phyloP scores from a whole-genome alignment of 352 stramenopile genomes.

The Globisporangium spiculum region DNA sequence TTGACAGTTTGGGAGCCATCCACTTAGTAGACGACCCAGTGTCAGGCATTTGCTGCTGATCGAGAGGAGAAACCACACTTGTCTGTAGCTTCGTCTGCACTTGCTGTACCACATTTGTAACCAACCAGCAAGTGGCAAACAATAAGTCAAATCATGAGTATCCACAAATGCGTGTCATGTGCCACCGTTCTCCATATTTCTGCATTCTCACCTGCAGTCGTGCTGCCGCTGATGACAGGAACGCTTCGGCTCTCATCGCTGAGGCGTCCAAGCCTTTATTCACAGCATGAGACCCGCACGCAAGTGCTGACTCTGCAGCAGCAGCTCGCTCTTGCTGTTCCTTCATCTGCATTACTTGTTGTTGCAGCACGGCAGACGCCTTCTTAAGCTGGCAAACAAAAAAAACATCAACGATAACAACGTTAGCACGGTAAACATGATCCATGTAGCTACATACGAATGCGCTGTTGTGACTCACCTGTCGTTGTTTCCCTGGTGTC shows the following conservation, averaged over 20 bases:
- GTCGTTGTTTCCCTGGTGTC: slow-evolving; percentile 14
- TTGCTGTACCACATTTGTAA: not conserved
- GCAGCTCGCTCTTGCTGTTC: not conserved
- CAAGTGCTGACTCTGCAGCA: not conserved
- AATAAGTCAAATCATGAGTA: not conserved
- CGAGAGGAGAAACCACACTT: not conserved
- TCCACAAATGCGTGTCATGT: not conserved
- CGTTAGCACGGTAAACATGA: not conserved
- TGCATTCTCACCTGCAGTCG: slow-evolving; percentile 29
- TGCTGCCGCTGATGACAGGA: slow-evolving; percentile 37
- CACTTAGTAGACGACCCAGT: too few relatives aligned
- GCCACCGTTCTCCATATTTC: not conserved
- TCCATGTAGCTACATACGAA: too few relatives aligned
- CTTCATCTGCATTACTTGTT: not conserved
- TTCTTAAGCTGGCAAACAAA: not conserved
- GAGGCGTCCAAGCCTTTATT: not conserved
- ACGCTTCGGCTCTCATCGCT: slow-evolving; percentile 24
- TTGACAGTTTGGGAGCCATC: slow-evolving; percentile 7
- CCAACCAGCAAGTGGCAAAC: not conserved
- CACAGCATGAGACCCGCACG: too few relatives aligned
- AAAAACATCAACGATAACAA: not conserved
- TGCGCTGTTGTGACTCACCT: slow-evolving; percentile 21
- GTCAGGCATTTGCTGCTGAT: not conserved
- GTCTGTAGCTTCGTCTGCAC: slow-evolving; percentile 2
- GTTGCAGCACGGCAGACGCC: not conserved